Evolutionary conservation across 2,329 filamentous ascomycete genomes (phyloP), one percentile per base, ranked within the genome.

Genomic region (Aspergillus hiratsukae): DNA sequence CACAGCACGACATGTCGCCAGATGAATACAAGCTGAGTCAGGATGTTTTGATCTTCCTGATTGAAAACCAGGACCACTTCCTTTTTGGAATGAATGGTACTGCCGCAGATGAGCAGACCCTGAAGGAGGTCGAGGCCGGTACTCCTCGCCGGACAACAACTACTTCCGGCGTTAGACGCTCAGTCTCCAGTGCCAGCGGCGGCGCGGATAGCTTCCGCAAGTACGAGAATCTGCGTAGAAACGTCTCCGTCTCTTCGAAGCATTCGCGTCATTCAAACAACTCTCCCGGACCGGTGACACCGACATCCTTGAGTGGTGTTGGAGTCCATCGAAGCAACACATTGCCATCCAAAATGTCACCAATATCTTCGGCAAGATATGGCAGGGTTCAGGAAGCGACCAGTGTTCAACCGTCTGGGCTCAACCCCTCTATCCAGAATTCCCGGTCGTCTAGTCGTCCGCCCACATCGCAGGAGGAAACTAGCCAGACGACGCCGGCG

Each of bases 11-110:
- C 68, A 97, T 99, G 93, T 87, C 91, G 0, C 94, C 94, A 0
- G 85, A 89, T 56, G 93, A 97, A 69, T 99, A 99, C 72, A 87
- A 91, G 31, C 80, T 99, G 5, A 97, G 95, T 70, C 94, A 99
- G 80, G 93, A 94, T 67, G 93, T 99, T 21, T 83, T 99, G 61
- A 96, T 99, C 51, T 99, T 99, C 74, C 78, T 99, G 64, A 99
- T 99, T 63, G 92, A 97, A 70, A 96, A 99, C 67, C 94, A 99
- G 72, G 94, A 99, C 69, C 90, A 96, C 74, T 99, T 99, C 80
- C 79, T 99, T 62, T 95, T 99, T 62, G 94, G 94, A 54, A 99
- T 99, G 94, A 90, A 91, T 70, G 94, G 94, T 48, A 97, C 92
- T n/a, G 92, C 86, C n/a, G 90, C 92, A n/a, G 92, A 97, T 69